Evolutionary conservation across 1,284 basidiomycete species (phyloP).

Genomic region (Lignosus rhinocerotis): DNA sequence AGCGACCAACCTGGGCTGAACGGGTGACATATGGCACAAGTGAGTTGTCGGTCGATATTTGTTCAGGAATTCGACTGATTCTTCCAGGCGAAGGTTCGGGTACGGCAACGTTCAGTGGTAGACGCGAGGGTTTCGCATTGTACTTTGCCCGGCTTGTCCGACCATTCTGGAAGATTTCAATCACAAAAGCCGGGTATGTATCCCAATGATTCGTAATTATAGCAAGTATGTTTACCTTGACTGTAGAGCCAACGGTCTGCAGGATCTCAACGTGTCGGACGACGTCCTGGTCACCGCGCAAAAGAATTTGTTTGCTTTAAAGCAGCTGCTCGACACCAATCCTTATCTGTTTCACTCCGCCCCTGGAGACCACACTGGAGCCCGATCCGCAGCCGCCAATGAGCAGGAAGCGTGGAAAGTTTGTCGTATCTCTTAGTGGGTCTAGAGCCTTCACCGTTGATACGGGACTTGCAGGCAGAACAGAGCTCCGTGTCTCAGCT

Average conservation of each 20-base stretch:
- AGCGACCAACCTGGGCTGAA: slow-evolving; percentile 78
- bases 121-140: slow-evolving; percentile 87
- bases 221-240: neutral
- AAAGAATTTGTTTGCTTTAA: slow-evolving; percentile 76
- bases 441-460: neutral
- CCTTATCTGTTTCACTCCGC: slow-evolving; percentile 79
- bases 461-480: slow-evolving; percentile 57
- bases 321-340: slow-evolving; percentile 75
- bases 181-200: slow-evolving; percentile 63
- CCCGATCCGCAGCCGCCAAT: slow-evolving; percentile 51
- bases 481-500: slow-evolving; percentile 79
- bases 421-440: slow-evolving; percentile 7
- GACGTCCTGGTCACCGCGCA: slow-evolving; percentile 68
- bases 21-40: slow-evolving; percentile 70
- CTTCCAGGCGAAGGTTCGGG: slow-evolving; percentile 63
- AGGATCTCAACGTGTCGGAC: slow-evolving; percentile 64
- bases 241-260: slow-evolving; percentile 36
- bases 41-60: slow-evolving; percentile 19
- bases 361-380: slow-evolving; percentile 60
- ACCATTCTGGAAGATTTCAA: slow-evolving; percentile 84
- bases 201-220: neutral
- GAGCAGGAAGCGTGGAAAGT: slow-evolving; percentile 89
- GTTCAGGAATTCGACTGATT: neutral
- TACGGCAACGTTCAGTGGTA: slow-evolving; percentile 80
- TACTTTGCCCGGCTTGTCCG: slow-evolving; percentile 86